A percentile compares a stretch with the other conserved stretches of the same genome.
phyloP scores from a whole-genome alignment of 345 rosid species.

The Toxicodendron radicans region DNA sequence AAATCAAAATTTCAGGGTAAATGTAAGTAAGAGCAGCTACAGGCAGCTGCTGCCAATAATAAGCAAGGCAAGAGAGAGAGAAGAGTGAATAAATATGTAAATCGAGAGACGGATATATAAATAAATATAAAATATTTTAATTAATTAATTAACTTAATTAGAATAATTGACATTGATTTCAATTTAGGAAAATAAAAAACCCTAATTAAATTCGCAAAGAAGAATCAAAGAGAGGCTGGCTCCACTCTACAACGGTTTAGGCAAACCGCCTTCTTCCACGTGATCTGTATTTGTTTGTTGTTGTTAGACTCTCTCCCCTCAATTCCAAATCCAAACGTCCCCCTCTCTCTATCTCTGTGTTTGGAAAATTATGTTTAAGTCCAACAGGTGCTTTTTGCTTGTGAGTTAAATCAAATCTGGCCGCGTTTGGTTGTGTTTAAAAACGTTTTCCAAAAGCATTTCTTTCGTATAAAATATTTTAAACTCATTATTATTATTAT shows the following conservation, averaged over 20 bases:
- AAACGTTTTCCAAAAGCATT: neutral
- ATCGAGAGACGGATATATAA: slow-evolving; percentile 11
- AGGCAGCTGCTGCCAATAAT: slow-evolving; percentile 21
- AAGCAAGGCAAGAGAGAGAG: slow-evolving; percentile 9
- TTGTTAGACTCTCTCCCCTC: slow-evolving; percentile 21
- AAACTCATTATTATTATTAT: no score
- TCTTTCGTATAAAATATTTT: no score
- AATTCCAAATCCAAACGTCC: slow-evolving; percentile 36
- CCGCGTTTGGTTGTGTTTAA: no score
- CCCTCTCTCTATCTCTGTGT: slow-evolving; percentile 20
- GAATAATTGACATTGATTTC: neutral
- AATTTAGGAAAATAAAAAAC: slow-evolving; percentile 14
- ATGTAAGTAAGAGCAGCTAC: slow-evolving; percentile 1
- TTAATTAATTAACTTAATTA: neutral
- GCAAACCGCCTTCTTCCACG: slow-evolving; percentile 43
- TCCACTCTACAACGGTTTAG: slow-evolving; percentile 45
- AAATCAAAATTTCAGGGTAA: slow-evolving; percentile 7
- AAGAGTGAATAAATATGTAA: neutral
- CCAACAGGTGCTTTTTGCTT: no score
- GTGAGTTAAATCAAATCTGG: no score
- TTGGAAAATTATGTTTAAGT: no score
- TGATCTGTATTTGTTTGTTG: slow-evolving; percentile 30
- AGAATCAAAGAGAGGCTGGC: slow-evolving; percentile 18
- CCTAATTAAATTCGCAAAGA: slow-evolving; percentile 17
- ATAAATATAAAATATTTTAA: neutral